Conservation (phyloP, 345 rosid genomes). For the Citrus maxima region DNA sequence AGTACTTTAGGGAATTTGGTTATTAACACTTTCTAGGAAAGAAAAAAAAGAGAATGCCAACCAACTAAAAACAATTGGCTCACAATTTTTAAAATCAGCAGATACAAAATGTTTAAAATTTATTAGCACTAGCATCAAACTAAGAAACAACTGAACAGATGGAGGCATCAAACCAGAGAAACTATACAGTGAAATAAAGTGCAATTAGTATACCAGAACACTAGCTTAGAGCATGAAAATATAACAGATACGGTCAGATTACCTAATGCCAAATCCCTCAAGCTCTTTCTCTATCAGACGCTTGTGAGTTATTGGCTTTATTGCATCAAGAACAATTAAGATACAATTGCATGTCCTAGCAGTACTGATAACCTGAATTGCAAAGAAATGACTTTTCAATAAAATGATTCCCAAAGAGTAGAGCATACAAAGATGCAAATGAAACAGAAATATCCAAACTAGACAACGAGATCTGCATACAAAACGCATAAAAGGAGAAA, state of each 20-base stretch:
- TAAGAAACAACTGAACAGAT: not conserved
- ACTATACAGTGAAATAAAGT: not conserved
- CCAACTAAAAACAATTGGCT: not conserved
- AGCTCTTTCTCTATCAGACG: conserved; percentile 98
- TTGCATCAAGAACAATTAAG: conserved; percentile 93
- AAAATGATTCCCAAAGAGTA: not conserved
- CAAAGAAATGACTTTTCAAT: not conserved
- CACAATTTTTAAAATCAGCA: not conserved
- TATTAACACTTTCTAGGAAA: not conserved
- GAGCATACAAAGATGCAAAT: not conserved
- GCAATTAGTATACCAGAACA: not conserved
- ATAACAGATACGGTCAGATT: not conserved
- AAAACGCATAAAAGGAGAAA: not conserved
- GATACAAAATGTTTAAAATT: not conserved
- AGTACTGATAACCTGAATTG: conserved; percentile 87
- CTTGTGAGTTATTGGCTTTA: conserved; percentile 98
- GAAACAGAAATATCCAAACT: not conserved
- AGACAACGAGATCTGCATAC: not conserved
- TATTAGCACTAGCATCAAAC: not conserved
- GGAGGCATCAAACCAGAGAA: not conserved
- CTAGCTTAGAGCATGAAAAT: not conserved
- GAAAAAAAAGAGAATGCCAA: not conserved
- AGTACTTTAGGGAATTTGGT: not conserved
- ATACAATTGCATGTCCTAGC: conserved; percentile 97
- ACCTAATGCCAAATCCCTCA: conserved; percentile 99